Base-by-base conservation (phyloP, 495 filamentous ascomycete genomes). In the Lineolata rhizophorae region DNA sequence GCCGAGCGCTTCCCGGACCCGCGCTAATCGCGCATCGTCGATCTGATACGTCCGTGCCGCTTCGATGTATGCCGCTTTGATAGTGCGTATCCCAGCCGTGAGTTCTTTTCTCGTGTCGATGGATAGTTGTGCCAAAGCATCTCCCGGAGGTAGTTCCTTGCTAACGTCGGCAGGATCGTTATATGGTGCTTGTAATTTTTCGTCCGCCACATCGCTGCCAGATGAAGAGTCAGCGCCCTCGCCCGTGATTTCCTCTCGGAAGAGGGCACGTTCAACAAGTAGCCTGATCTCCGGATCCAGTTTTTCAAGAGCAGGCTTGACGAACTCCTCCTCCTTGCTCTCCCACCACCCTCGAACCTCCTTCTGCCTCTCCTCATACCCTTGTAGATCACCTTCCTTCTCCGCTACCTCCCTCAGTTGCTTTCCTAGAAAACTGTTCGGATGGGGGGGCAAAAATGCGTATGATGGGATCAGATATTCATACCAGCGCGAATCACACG, bases 401-500 rank as follows among this genome's bases (percentile, higher is more conserved):
- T 80, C 67, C 3, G 80, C 74, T 14, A 67, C 55, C 41, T 81
- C 65, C 11, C 63, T 56, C n/a, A 85, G 58, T 45, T 77, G 74
- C 51, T 72, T 76, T 11, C 76, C 83, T 14, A 97, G 57, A 41
- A 64, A 90, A 31, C 74, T 90, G 22, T 69, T 67, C 1, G 83
- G 85, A 41, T 94, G 82, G 3, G 87, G 90, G 18, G 87, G 90
- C 25, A 97, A 54, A 34, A 95, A 82, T 33, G 72, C 75, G 48
- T 92, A 76, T 17, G 74, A 81, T 5, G 87, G 87, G 50, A 97
- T 78, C 24, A 97, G 59, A 46, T 95, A 97, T 47, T 97, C 87
- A 53, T 97, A 97, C 50, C 81, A 79, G 33, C 87, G 67, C 8
- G 80, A 91, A 45, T 95, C 87, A 46, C 84, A 93, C 25, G 78